Evolutionary conservation across 352 stramenopile genomes (phyloP), one percentile per base, ranked within the genome.

Genomic region (Globisporangium nodosum): DNA sequence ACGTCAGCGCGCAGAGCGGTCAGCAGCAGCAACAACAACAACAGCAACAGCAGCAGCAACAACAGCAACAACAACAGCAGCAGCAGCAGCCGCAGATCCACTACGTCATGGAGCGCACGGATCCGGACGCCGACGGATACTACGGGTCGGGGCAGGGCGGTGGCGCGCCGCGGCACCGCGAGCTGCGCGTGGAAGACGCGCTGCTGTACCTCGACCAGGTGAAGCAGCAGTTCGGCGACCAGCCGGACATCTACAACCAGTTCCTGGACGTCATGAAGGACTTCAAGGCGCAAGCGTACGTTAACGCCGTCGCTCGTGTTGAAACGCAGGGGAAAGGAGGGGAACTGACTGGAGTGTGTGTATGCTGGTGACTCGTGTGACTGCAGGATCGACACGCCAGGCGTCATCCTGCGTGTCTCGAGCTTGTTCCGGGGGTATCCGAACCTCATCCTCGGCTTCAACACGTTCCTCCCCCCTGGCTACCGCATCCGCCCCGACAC

Each of bases 221-320:
- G 51, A 99, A 99, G 76, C 96, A 98, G 68, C 95, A 99, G 78
- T 99, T 99, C 78, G 92, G 93, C 43, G 95, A 99, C 74, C 94
- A 98, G 64, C 96, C 96, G 0, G 94, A 99, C 63, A 99, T 99
- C 45, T 99, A 99, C 90, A 99, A 99, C 80, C 96, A 99, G 71
- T 99, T 99, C 65, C 73, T 99, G 49, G 97, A 99, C 69, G 98
- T 99, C 59, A 99, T 99, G 97, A 99, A 99, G 84, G 98, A 98
- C 46, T 99, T 99, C 72, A 99, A 99, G 68, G 97, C 96, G 3
- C 96, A 99, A 70, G 89, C 87, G 46, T 81, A 69, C 53, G 72
- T 64, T 9, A 20, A 1, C 7, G 42, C 9, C 31, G 31, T 35
- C 37, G 43, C 18, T 37, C 0, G 27, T 65, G 57, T 45, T 11